Percentiles rank a stretch among this genome's conserved stretches.
Conservation (phyloP, 768 basidiomycete species). For the Boletellus ananas region DNA sequence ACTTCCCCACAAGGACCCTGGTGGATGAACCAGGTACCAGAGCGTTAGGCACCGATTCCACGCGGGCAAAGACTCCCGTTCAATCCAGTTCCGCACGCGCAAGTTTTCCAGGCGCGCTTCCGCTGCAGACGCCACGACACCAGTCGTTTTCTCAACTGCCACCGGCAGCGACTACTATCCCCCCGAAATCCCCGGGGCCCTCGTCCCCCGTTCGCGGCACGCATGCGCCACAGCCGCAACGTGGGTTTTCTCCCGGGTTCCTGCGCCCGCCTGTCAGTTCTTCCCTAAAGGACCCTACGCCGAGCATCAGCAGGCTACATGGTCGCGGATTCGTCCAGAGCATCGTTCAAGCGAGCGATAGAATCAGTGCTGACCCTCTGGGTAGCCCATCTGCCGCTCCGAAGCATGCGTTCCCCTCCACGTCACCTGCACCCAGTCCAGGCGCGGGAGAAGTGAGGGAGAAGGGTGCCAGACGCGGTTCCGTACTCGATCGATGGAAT, state of each 20-base stretch:
- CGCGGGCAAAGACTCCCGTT: slow-evolving; percentile 13
- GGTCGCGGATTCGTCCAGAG: slow-evolving; percentile 85
- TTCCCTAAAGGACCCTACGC: slow-evolving; percentile 67
- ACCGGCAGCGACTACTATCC: slow-evolving; percentile 24
- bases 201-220: slow-evolving; percentile 40
- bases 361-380: slow-evolving; percentile 37
- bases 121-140: slow-evolving; percentile 25
- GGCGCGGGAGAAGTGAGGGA: slow-evolving; percentile 37
- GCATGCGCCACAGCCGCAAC: slow-evolving; percentile 39
- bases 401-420: slow-evolving; percentile 26
- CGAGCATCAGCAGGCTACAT: slow-evolving; percentile 76
- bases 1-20: slow-evolving; percentile 9
- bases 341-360: slow-evolving; percentile 67
- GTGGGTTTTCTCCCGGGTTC: slow-evolving; percentile 54
- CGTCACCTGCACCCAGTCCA: slow-evolving; percentile 32
- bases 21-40: slow-evolving; percentile 21
- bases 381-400: slow-evolving; percentile 31
- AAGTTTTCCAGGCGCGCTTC: slow-evolving; percentile 14
- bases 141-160: slow-evolving; percentile 33
- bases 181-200: slow-evolving; percentile 26
- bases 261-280: slow-evolving; percentile 41
- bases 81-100: slow-evolving; percentile 16
- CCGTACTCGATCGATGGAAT: slow-evolving; percentile 75
- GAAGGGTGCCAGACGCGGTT: slow-evolving; percentile 32
- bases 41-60: slow-evolving; percentile 15